phyloP scores from a whole-genome alignment of 345 rosid genomes.

The Anastatica hierochuntica region DNA sequence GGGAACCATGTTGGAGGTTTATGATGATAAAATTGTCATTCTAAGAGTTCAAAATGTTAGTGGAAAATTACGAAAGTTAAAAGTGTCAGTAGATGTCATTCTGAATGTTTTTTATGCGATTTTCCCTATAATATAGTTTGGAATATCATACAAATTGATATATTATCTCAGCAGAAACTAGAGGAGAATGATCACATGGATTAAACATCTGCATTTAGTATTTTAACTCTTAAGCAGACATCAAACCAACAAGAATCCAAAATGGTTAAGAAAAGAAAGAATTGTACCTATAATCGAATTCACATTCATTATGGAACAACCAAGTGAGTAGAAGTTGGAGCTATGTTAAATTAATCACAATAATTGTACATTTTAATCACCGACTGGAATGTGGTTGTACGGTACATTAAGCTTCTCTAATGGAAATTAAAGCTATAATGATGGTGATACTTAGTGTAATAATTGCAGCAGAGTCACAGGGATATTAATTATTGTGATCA shows the following conservation, averaged over 20 bases:
- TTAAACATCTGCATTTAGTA: background rate
- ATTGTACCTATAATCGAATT: too few species aligned
- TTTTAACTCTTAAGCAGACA: slow-evolving; percentile 1
- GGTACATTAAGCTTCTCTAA: slow-evolving; percentile 27
- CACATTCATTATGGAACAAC: too few species aligned
- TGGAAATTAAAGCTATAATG: slow-evolving; percentile 8
- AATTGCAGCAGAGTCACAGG: slow-evolving; percentile 11
- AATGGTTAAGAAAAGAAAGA: background rate
- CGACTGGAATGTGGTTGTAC: slow-evolving; percentile 20
- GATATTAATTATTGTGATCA: slow-evolving; percentile 16
- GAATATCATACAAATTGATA: background rate
- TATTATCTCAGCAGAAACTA: background rate
- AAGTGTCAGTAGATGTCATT: too few species aligned
- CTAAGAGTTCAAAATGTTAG: too few species aligned
- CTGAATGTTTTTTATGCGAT: too few species aligned
- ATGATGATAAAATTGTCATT: too few species aligned
- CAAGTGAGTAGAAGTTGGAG: slow-evolving; percentile 8
- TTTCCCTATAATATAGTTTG: too few species aligned
- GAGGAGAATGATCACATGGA: background rate
- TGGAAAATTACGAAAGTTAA: too few species aligned
- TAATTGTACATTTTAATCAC: slow-evolving; percentile 19
- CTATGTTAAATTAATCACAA: slow-evolving; percentile 12
- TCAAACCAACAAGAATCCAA: background rate
- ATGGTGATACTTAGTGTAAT: background rate
- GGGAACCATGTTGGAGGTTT: too few species aligned